Evolutionary conservation across 768 basidiomycete species (phyloP).

Genomic region (Glaciozyma martinii): DNA sequence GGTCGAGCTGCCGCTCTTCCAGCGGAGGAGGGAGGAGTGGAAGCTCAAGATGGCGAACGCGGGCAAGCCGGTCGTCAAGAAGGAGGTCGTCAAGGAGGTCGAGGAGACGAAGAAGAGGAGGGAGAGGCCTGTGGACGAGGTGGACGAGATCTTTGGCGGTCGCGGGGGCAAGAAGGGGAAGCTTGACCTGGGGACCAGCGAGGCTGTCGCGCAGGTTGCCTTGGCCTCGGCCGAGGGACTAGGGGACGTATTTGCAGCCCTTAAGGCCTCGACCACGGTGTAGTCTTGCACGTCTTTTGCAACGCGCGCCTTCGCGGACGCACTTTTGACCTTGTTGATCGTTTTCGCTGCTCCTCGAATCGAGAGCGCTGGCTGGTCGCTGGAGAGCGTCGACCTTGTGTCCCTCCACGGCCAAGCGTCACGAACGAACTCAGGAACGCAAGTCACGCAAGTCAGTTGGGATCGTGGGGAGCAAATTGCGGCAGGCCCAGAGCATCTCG

Average conservation of each 20-base stretch:
- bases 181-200: background rate
- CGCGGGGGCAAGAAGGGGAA: background rate
- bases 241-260: conserved; percentile 19
- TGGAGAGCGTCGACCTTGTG: too few relatives aligned
- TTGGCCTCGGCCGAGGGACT: conserved; percentile 3
- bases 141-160: conserved; percentile 26
- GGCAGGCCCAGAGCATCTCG: too few relatives aligned
- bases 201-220: background rate
- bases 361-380: too few relatives aligned
- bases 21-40: conserved; percentile 78
- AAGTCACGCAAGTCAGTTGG: too few relatives aligned
- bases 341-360: too few relatives aligned
- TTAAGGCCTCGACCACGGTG: conserved; percentile 17
- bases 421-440: too few relatives aligned
- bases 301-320: too few relatives aligned
- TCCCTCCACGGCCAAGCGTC: too few relatives aligned
- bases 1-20: conserved; percentile 66
- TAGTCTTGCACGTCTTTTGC: too few relatives aligned
- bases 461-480: too few relatives aligned
- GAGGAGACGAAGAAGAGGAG: conserved; percentile 22
- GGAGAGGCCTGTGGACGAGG: conserved; percentile 25
- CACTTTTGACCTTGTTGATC: too few relatives aligned
- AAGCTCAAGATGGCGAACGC: conserved; percentile 50
- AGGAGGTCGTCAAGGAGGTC: too few relatives aligned
- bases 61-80: background rate